phyloP scores from a whole-genome alignment of 148 eudicot species.

The Talinum fruticosum region DNA sequence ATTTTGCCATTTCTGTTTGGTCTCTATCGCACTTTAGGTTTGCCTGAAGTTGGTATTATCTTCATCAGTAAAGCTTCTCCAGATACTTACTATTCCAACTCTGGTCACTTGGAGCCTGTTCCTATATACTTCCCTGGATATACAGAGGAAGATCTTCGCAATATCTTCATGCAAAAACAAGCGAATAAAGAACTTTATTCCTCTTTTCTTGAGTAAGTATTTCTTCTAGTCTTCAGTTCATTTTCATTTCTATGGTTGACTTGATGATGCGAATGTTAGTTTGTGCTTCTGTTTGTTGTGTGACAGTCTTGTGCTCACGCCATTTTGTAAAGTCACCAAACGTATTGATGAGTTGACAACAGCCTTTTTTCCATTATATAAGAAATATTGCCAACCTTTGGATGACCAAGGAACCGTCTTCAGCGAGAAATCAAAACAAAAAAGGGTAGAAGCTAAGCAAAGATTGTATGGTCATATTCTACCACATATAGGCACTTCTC shows the following conservation, averaged over 20 bases:
- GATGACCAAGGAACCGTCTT: conserved; percentile 37
- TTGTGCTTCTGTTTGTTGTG: conserved; percentile 20
- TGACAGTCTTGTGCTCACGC: conserved; percentile 67
- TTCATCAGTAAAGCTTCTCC: conserved; percentile 74
- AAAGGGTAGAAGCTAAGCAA: conserved; percentile 64
- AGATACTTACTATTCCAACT: conserved; percentile 71
- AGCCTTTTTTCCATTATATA: conserved; percentile 53
- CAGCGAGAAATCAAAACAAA: conserved; percentile 52
- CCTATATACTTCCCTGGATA: conserved; percentile 79
- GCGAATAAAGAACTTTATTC: conserved; percentile 62
- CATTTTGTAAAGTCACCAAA: conserved; percentile 68
- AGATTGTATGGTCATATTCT: conserved; percentile 60
- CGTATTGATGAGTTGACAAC: conserved; percentile 65
- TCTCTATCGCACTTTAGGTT: conserved; percentile 56
- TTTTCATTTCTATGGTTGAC: background rate
- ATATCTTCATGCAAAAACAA: conserved; percentile 61
- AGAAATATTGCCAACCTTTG: conserved; percentile 44
- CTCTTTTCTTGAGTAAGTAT: conserved; percentile 82
- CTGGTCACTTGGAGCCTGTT: conserved; percentile 72
- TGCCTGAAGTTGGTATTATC: conserved; percentile 77
- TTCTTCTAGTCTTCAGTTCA: background rate
- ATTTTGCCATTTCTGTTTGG: conserved; percentile 73
- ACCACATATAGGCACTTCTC: conserved; percentile 53
- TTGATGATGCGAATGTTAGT: background rate
- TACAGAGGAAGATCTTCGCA: conserved; percentile 71